Evolutionary conservation across 2,329 filamentous ascomycete species (phyloP).

Genomic region (Alternaria brassicae): DNA sequence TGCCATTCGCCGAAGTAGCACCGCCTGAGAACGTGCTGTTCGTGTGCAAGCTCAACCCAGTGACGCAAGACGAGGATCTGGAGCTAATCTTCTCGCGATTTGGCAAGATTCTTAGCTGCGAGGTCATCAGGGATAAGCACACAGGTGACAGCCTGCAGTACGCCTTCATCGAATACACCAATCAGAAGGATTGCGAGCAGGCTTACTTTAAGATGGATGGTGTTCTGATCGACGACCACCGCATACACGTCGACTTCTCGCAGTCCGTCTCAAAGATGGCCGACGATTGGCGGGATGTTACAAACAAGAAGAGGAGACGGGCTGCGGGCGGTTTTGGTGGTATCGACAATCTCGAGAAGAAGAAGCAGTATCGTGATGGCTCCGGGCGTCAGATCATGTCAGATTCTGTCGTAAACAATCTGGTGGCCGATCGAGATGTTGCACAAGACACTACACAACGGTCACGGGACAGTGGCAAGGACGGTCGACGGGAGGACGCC

Average conservation of each 20-base stretch:
- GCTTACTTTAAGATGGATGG: conserved; percentile 99
- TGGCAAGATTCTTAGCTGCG: conserved; percentile 91
- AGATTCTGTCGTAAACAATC: conserved; percentile 43
- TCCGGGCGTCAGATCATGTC: conserved; percentile 38
- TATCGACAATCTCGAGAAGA: conserved; percentile 85
- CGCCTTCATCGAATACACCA: conserved; percentile 95
- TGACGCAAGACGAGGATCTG: conserved; percentile 92
- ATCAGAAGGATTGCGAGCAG: conserved; percentile 89
- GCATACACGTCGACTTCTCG: conserved; percentile 98
- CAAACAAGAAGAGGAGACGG: conserved; percentile 77
- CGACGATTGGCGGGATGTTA: conserved; percentile 84
- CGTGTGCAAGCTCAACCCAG: conserved; percentile 97
- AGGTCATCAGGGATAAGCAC: conserved; percentile 92
- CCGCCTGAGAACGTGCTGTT: conserved; percentile 97
- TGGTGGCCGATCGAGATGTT: conserved; percentile 38
- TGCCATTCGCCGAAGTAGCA: conserved; percentile 96
- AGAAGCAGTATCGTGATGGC: conserved; percentile 73
- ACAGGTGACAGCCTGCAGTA: conserved; percentile 97
- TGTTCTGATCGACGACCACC: conserved; percentile 93
- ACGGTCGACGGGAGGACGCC: conserved; percentile 52
- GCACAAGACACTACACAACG: conserved; percentile 18
- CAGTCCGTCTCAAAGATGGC: conserved; percentile 89
- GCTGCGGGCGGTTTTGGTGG: conserved; percentile 83
- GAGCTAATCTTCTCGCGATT: conserved; percentile 97
- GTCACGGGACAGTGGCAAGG: conserved; percentile 19